Conservation (phyloP, 2,329 filamentous ascomycete species). For the Colletotrichum noveboracense region DNA sequence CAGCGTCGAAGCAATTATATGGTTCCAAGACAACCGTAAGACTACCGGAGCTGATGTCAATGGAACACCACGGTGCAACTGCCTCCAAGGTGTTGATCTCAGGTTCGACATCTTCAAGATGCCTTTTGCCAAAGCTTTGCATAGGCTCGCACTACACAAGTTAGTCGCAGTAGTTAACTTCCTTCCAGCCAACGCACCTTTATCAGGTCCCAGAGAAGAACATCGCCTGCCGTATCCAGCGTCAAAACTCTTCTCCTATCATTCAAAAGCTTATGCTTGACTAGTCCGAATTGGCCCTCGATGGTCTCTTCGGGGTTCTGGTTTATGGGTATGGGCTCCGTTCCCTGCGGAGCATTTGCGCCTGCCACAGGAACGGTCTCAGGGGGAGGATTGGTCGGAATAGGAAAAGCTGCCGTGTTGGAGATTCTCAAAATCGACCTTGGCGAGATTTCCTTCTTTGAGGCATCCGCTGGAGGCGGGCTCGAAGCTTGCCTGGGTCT, state of each 20-base stretch:
- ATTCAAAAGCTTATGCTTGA: conserved; percentile 92
- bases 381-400: conserved; percentile 55
- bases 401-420: conserved; percentile 79
- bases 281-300: conserved; percentile 91
- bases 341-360: conserved; percentile 22
- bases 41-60: conserved; percentile 91
- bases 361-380: conserved; percentile 51
- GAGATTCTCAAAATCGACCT: conserved; percentile 83
- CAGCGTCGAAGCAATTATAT: conserved; percentile 96
- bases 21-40: conserved; percentile 91
- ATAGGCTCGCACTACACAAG: conserved; percentile 76
- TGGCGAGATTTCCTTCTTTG: conserved; percentile 73
- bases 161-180: conserved; percentile 17
- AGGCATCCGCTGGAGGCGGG: conserved; percentile 34
- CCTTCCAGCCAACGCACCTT: conserved; percentile 57
- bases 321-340: conserved; percentile 62
- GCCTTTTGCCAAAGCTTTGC: conserved; percentile 90
- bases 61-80: conserved; percentile 94
- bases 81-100: conserved; percentile 87
- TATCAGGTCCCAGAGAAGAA: conserved; percentile 92
- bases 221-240: conserved; percentile 92
- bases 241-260: conserved; percentile 90
- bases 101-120: conserved; percentile 89
- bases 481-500: conserved; percentile 32
- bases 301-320: conserved; percentile 79